A percentile compares a stretch with the other conserved stretches of the same genome.
Conservation (phyloP, 441 rosid species). For the Pelargonium exstipulatum region DNA sequence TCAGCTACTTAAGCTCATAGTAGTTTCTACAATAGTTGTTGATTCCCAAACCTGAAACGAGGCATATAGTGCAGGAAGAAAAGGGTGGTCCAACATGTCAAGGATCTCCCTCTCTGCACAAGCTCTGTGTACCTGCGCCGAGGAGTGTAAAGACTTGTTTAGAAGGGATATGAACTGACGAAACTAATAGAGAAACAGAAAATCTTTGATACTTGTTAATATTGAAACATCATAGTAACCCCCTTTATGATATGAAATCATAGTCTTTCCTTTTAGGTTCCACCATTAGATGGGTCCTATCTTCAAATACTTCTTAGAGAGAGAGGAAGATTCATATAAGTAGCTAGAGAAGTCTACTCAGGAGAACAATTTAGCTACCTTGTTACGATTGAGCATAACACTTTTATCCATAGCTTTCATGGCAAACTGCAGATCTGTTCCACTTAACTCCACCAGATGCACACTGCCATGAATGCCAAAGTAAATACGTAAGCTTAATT, state of each 20-base stretch:
- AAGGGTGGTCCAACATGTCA: conserved; percentile 91
- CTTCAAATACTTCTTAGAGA: too few relatives aligned
- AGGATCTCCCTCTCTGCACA: conserved; percentile 95
- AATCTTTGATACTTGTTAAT: too few relatives aligned
- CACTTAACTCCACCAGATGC: conserved; percentile 82
- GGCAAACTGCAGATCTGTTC: conserved; percentile 64
- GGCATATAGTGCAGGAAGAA: conserved; percentile 93
- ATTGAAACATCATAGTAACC: too few relatives aligned
- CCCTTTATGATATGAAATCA: too few relatives aligned
- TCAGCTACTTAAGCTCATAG: background rate
- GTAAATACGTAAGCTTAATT: background rate
- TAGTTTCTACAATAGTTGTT: background rate
- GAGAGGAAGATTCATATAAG: background rate
- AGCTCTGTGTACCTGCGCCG: conserved; percentile 84
- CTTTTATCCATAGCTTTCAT: conserved; percentile 98
- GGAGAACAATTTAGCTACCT: conserved; percentile 38
- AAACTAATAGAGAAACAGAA: background rate
- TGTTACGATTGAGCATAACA: conserved; percentile 87
- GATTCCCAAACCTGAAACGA: conserved; percentile 73
- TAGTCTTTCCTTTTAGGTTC: too few relatives aligned
- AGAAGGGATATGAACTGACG: background rate
- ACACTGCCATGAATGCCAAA: conserved; percentile 50
- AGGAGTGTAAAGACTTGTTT: background rate
- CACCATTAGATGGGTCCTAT: too few relatives aligned
- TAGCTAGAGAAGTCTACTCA: background rate